A percentile compares a stretch with the other conserved stretches of the same genome.
These are phyloP conservation scores for Blastosporella zonata DNA, from an alignment of 1,284 basidiomycete genomes.

Conservation along the genomic window DNA sequence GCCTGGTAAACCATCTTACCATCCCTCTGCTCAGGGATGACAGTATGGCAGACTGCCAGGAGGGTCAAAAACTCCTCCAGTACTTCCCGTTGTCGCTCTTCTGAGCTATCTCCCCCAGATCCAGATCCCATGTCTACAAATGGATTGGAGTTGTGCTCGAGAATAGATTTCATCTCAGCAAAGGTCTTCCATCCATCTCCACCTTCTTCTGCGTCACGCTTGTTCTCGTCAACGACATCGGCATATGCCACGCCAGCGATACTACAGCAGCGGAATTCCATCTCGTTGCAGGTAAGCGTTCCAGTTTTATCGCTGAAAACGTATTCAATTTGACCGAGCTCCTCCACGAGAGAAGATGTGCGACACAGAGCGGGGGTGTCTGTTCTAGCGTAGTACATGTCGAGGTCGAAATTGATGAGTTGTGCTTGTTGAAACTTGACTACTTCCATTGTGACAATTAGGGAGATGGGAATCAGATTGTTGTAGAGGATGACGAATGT, in stretches of 20 bases:
- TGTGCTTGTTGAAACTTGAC: constrained; percentile 98
- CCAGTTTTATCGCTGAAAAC: constrained; percentile 99
- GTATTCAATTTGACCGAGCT: constrained; percentile 98
- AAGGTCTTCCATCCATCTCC: constrained; percentile 78
- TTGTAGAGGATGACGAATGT: constrained; percentile 99
- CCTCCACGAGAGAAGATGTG: constrained; percentile 96
- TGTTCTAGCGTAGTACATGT: constrained; percentile 93
- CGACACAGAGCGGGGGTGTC: constrained; percentile 97
- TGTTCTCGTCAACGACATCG: constrained; percentile 83
- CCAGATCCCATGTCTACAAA: constrained; percentile 49
- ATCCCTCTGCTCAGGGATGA: constrained; percentile 92
- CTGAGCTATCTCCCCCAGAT: constrained; percentile 27
- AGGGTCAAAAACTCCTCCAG: constrained; percentile 87
- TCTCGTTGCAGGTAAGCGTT: constrained; percentile 95
- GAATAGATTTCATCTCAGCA: constrained; percentile 59
- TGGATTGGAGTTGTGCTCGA: constrained; percentile 51
- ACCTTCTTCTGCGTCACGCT: constrained; percentile 61
- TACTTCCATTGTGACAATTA: constrained; percentile 99
- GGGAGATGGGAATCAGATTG: constrained; percentile 98
- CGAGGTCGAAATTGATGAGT: constrained; percentile 94
- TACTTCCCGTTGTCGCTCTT: constrained; percentile 51
- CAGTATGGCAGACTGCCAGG: constrained; percentile 96
- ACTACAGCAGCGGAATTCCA: constrained; percentile 94
- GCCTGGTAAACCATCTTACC: constrained; percentile 91
- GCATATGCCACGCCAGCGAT: constrained; percentile 90